Percentiles rank a stretch among this genome's conserved stretches.
phyloP scores from a whole-genome alignment of 345 rosid species.

The Citrus maxima region DNA sequence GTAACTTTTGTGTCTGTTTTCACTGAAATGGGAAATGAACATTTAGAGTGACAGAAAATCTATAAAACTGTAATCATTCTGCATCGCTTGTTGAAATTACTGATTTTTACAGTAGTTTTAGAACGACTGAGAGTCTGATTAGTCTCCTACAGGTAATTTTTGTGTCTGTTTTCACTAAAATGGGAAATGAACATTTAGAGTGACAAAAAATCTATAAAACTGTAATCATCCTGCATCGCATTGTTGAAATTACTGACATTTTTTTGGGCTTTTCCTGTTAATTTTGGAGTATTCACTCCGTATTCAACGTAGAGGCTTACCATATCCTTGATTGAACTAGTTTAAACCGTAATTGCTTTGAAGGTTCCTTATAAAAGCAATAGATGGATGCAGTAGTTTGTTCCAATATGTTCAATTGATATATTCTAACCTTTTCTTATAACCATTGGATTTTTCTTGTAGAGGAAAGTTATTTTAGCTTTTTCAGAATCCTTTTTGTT shows the following conservation, averaged over 20 bases:
- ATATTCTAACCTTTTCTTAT: background rate
- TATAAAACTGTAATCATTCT: background rate
- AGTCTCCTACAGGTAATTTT: no score
- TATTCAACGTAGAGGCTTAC: background rate
- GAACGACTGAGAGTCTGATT: no score
- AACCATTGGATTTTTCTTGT: background rate
- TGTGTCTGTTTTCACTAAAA: background rate
- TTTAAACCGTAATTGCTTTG: background rate
- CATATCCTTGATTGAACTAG: background rate
- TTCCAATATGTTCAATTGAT: background rate
- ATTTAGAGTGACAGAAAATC: background rate
- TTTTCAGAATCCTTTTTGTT: background rate
- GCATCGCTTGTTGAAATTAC: background rate
- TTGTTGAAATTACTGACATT: background rate
- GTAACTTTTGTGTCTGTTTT: background rate
- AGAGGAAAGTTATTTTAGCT: background rate
- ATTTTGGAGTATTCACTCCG: background rate
- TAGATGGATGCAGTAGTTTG: background rate
- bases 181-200: background rate
- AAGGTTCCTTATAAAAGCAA: background rate
- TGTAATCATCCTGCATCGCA: background rate
- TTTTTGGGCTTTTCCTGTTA: background rate
- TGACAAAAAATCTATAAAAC: background rate
- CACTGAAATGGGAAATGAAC: background rate
- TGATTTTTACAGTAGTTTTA: background rate